phyloP scores from a whole-genome alignment of 306 rosid genomes.

The Pterocarpus santalinus region DNA sequence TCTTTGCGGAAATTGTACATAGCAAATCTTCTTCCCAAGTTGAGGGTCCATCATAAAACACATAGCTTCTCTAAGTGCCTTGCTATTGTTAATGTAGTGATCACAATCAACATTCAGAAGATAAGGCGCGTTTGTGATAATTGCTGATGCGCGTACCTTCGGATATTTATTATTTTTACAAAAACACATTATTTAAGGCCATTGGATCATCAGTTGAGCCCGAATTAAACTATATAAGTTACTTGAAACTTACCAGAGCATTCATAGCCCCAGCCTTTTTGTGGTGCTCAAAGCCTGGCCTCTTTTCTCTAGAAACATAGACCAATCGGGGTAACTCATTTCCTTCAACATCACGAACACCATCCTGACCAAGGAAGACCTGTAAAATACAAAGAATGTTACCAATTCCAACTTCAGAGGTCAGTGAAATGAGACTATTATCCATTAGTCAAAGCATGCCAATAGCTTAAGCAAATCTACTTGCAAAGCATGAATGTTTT shows the following conservation, averaged over 20 bases:
- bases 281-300: slow-evolving; percentile 97
- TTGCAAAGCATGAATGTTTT: background rate
- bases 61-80: slow-evolving; percentile 97
- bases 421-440: slow-evolving; percentile 2
- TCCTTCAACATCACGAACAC: slow-evolving; percentile 86
- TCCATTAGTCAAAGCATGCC: slow-evolving; percentile 16
- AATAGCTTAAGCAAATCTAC: slow-evolving; percentile 19
- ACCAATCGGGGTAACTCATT: slow-evolving; percentile 87
- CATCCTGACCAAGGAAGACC: slow-evolving; percentile 93
- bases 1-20: slow-evolving; percentile 97
- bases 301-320: slow-evolving; percentile 95
- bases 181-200: slow-evolving; percentile 32
- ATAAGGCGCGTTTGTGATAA: slow-evolving; percentile 91
- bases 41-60: slow-evolving; percentile 99
- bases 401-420: slow-evolving; percentile 15
- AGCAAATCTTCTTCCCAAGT: slow-evolving; percentile 89
- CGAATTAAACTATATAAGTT: slow-evolving; percentile 14
- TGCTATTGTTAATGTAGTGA: slow-evolving; percentile 97
- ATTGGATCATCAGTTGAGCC: slow-evolving; percentile 4
- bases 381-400: slow-evolving; percentile 34
- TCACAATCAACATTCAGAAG: slow-evolving; percentile 95
- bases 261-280: slow-evolving; percentile 99
- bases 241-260: slow-evolving; percentile 69
- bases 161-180: slow-evolving; percentile 39
- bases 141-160: slow-evolving; percentile 87